These are phyloP conservation scores for Cryptosporidium xiaoi DNA, from an alignment of 169 alveolate genomes.

Conservation along the genomic window DNA sequence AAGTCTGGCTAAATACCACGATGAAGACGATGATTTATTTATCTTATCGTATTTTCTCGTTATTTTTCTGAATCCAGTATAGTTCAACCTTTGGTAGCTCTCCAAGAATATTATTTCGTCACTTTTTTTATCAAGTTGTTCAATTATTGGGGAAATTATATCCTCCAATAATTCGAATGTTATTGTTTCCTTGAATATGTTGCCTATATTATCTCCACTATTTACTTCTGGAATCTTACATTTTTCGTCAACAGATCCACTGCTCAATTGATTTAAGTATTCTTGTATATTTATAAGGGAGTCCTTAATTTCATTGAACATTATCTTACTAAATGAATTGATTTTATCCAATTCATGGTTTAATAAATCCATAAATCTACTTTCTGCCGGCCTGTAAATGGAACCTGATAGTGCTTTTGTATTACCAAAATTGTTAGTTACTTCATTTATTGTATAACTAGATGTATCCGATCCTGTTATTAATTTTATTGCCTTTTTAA, in stretches of 20 bases:
- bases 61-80: slow-evolving; percentile 83
- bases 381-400: slow-evolving; percentile 82
- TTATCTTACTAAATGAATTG: slow-evolving; percentile 76
- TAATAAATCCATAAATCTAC: slow-evolving; percentile 82
- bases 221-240: neutral
- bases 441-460: slow-evolving; percentile 80
- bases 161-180: slow-evolving; percentile 56
- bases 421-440: slow-evolving; percentile 79
- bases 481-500: slow-evolving; percentile 81
- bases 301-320: slow-evolving; percentile 48
- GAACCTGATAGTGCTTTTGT: slow-evolving; percentile 81
- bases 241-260: neutral
- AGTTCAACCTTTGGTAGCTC: slow-evolving; percentile 78
- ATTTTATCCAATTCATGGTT: slow-evolving; percentile 82
- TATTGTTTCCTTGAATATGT: slow-evolving; percentile 8
- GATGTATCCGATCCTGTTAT: slow-evolving; percentile 83
- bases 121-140: slow-evolving; percentile 75
- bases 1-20: slow-evolving; percentile 77
- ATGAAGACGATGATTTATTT: slow-evolving; percentile 78
- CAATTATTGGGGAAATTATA: slow-evolving; percentile 23
- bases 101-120: slow-evolving; percentile 78
- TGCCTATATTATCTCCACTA: neutral
- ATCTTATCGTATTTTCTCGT: slow-evolving; percentile 83
- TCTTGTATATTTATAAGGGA: slow-evolving; percentile 47
- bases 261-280: slow-evolving; percentile 22